Evolutionary conservation across 768 basidiomycete species (phyloP), one percentile per base, ranked within the genome.

Genomic region (Tricholoma sp.): DNA sequence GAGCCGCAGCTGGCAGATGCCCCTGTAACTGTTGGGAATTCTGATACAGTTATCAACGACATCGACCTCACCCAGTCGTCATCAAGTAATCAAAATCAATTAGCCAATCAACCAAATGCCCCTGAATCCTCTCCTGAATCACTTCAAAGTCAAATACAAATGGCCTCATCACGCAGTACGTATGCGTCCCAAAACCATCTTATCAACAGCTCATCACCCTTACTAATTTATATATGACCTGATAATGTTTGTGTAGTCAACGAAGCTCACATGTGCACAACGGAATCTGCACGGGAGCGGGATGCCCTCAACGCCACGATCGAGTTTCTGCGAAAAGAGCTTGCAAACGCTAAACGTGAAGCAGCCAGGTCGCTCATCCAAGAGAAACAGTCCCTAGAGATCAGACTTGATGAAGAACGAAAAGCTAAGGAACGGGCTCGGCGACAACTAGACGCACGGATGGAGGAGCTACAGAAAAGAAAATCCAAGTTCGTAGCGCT

Each of bases 401-500:
- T 84, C 61, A 82, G 85, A 45, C 76, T 94, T 24, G 89, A 91
- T 65, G 91, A 95, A 69, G 92, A 95, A 71, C 84, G 92, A 53
- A 83, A 81, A 65, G 88, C 83, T n/a, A 94, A 92, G 74, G 93
- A 95, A 71, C 87, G 91, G 22, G 89, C 85, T 52, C 85, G 91
- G 52, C 86, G 86, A 59, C 92, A 94, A 71, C 83, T 95, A 24
- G 93, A 95, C 69, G 79, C 82, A 16, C 85, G 94, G 61, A 88
- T 93, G n/a, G n/a, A n/a, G n/a, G 94, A 94, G 66, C 75, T 93
- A 43, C 79, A 80, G 68, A 83, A 81, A 74, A 86, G 90, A 58
- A 94, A 93, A 77, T 93, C 91, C 60, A 96, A 95, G 75, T 96
- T 93, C 72, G 89, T 87, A 53, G 94, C 91, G 72, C 80, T 94